Base-by-base conservation (phyloP, 2,329 filamentous ascomycete species). In the Epichloe uncinata region DNA sequence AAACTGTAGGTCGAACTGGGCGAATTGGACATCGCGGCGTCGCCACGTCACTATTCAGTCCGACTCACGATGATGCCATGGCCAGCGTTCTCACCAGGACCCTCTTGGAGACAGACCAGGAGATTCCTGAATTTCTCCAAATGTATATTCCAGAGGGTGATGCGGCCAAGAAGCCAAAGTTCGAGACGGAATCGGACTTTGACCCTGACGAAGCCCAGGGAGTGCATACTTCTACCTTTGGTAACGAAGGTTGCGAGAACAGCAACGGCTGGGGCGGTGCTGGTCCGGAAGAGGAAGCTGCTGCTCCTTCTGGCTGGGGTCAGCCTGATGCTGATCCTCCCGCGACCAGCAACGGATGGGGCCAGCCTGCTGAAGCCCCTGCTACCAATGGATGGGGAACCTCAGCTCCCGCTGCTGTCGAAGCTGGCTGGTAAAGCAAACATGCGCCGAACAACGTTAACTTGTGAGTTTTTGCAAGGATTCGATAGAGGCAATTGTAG, bases 21-120 rank as follows among this genome's bases (percentile, higher is more conserved):
- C 87, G 93, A 48, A 96, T 96, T 61, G 93, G 93, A 2, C 86
- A 95, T 57, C 75, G 78, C 42, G 93, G 93, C 16, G 70, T 89
- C 5, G 90, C 93, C 0, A 91, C 86, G 0, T 95, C 91, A 0
- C 91, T 98, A 69, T 97, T 84, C 72, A 87, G 83, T 26, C 50
- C 47, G 6, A 82, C 90, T 1, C 72, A 76, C 1, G 86, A 97
- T 58, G 78, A 85, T 50, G 76, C 82, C 3, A 69, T 97, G 41
- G 88, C 77, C 0, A 73, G 77, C 9, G 80, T 85, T 2, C 73
- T 98, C 0, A 85, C 87, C 37, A 89, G 90, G 63, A 81, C 87
- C 5, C 73, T 98, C 0, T 61, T 95, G 0, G 91, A 97, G 67
- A 86, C 81, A 4, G 74, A 81, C 5, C 88, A 95, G 66, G 67